Evolutionary conservation across 2,329 filamentous ascomycete genomes (phyloP).

Genomic region (Aulographum hederae): DNA sequence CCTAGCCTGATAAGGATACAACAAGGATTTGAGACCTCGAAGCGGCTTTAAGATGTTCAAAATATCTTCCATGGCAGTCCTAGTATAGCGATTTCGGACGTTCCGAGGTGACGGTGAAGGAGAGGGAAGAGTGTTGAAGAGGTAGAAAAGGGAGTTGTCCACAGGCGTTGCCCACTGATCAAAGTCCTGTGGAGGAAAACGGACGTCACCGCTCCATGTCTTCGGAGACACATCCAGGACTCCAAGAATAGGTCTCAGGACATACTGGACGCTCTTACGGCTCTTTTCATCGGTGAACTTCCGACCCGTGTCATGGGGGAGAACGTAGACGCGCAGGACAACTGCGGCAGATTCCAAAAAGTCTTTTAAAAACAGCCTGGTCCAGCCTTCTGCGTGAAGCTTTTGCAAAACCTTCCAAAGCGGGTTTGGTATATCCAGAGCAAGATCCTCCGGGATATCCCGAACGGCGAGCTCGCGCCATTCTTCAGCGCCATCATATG

Average conservation of each 20-base stretch:
- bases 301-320: conserved; percentile 47
- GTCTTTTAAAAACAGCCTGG: no score
- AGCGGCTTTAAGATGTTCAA: conserved; percentile 24
- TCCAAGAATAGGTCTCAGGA: conserved; percentile 30
- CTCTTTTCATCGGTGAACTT: conserved; percentile 29
- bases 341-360: conserved; percentile 1
- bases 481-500: no score
- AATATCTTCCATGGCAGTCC: conserved; percentile 36
- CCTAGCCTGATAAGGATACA: conserved; percentile 65
- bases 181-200: conserved; percentile 10
- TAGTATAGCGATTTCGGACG: conserved; percentile 32
- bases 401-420: no score
- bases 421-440: no score
- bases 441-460: no score
- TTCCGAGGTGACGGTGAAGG: conserved; percentile 37
- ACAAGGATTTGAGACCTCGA: conserved; percentile 39
- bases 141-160: conserved; percentile 40
- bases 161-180: conserved; percentile 23
- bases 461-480: no score
- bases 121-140: conserved; percentile 59
- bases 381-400: no score
- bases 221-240: conserved; percentile 35
- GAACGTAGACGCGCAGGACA: conserved; percentile 37
- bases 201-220: conserved; percentile 34
- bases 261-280: conserved; percentile 24